Base-by-base conservation (phyloP, 2,329 filamentous ascomycete species). In the Aspergillus terreus region DNA sequence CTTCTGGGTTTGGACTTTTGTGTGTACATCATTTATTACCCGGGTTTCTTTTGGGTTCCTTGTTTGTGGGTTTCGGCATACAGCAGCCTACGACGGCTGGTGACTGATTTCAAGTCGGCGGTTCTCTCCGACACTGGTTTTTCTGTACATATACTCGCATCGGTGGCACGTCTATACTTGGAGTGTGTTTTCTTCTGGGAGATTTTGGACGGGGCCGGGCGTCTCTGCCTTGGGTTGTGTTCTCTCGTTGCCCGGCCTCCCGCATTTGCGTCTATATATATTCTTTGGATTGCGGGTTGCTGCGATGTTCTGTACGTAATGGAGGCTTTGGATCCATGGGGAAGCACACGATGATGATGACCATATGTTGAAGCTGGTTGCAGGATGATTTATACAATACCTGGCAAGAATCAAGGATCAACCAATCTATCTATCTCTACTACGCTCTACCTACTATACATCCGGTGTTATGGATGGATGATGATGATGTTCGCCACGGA, bases 61-160 rank as follows among this genome's bases (percentile, higher is more conserved):
- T 56, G 51, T 49, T 53, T 52, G 19, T 53, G 40, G 53, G 51
- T 46, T 50, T 47, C 54, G 57, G 57, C 55, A 58, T 54, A 55
- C 49, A 56, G 50, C 46, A 44, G 54, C 49, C 55, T 58, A 51
- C 44, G 54, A 47, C 56, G 50, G 47, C 46, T 43, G 30, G 27
- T 35, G 46, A 47, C 47, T 49, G 47, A 51, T 54, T 54, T 47
- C 49, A 54, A 58, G 56, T 61, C 54, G 41, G 57, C 53, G 49
- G 53, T 54, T 46, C 49, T 54, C 45, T 49, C 56, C 55, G 59
- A 60, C 56, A 61, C 30, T 60, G 58, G 53, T 63, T 60, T 58
- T 53, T 57, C 60, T 69, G 65, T 69, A 68, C 61, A 69, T 69
- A 69, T 69, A 59, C 57, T 63, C 52, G 57, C 58, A 63, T 61